Evolutionary conservation across 2,329 filamentous ascomycete species (phyloP).

Genomic region (Cladosporium cucumerinum): DNA sequence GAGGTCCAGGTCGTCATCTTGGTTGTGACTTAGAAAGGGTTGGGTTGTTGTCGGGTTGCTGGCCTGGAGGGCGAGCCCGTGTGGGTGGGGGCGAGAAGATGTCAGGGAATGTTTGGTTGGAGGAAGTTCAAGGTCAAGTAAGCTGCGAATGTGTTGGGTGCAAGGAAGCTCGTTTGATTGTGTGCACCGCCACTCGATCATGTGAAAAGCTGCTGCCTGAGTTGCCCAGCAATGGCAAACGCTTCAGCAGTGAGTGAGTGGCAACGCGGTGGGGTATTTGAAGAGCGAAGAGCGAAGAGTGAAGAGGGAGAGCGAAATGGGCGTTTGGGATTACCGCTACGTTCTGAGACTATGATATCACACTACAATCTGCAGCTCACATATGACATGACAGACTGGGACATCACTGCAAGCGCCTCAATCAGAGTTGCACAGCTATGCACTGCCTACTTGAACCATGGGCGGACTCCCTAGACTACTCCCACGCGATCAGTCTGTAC

Average conservation of each 20-base stretch:
- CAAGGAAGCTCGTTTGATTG: not conserved
- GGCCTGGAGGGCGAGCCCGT: too few relatives aligned
- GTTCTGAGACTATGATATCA: not conserved
- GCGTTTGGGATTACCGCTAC: not conserved
- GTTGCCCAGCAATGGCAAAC: not conserved
- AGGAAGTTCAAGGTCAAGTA: not conserved
- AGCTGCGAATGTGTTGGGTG: not conserved
- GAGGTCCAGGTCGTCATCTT: slow-evolving; percentile 27
- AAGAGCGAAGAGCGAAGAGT: not conserved
- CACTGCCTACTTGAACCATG: not conserved
- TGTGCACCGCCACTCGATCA: not conserved
- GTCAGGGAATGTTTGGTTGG: too few relatives aligned
- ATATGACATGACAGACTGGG: not conserved
- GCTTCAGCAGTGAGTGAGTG: not conserved
- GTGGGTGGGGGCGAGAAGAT: too few relatives aligned
- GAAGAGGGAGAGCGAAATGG: not conserved
- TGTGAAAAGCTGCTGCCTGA: not conserved
- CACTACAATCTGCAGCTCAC: not conserved
- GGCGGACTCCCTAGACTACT: not conserved
- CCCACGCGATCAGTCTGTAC: not conserved
- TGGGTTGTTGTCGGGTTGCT: too few relatives aligned
- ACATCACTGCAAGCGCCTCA: not conserved
- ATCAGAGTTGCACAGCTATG: not conserved
- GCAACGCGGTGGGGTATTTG: not conserved
- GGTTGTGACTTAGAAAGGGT: not conserved